Evolutionary conservation across 139 green algal genomes (phyloP).

Genomic region (Chlorella sorokiniana): DNA sequence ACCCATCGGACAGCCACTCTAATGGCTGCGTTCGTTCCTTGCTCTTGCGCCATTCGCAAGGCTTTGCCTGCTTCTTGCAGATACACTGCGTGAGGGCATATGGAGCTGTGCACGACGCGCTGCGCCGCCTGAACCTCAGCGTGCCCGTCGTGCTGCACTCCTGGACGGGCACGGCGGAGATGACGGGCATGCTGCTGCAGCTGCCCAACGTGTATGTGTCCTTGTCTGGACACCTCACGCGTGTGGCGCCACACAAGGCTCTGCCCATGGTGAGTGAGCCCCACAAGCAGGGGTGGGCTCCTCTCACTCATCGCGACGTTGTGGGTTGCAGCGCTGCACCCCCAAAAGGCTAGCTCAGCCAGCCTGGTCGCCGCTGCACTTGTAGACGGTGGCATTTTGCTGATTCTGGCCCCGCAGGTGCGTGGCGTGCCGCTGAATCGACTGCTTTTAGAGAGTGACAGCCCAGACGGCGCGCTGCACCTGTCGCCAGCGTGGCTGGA

Average conservation of each 20-base stretch:
- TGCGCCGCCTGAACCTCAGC: conserved; percentile 47
- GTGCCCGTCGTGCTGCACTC: conserved; percentile 55
- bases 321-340: too few relatives aligned
- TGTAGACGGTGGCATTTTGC: background rate
- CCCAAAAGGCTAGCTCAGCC: too few relatives aligned
- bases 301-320: background rate
- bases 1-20: background rate
- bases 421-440: conserved; percentile 36
- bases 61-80: conserved; percentile 5
- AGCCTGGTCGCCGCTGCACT: background rate
- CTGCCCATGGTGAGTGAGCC: conserved; percentile 43
- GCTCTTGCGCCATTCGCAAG: background rate
- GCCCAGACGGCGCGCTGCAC: conserved; percentile 46
- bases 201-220: conserved; percentile 53
- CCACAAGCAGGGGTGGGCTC: background rate
- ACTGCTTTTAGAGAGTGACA: conserved; percentile 56
- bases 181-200: conserved; percentile 28
- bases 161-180: conserved; percentile 48
- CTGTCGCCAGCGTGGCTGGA: conserved; percentile 25
- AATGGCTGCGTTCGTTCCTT: background rate
- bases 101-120: conserved; percentile 47
- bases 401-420: conserved; percentile 16
- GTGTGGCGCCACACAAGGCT: conserved; percentile 37
- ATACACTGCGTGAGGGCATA: conserved; percentile 55
- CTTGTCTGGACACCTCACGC: conserved; percentile 40